phyloP scores from a whole-genome alignment of 2,329 filamentous ascomycete species.

The Pseudogymnoascus sp. region DNA sequence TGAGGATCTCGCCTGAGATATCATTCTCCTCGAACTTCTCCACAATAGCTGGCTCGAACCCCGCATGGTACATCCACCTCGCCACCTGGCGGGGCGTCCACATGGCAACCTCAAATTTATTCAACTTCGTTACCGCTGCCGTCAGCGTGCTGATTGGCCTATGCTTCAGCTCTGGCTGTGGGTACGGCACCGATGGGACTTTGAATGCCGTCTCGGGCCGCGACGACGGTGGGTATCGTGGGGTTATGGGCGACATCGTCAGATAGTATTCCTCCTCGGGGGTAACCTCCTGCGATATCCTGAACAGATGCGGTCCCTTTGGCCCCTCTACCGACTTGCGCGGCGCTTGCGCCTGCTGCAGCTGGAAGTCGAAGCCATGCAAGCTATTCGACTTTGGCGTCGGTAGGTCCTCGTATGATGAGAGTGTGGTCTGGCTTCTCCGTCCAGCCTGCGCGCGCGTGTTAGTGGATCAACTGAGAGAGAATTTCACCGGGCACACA shows the following conservation, averaged over 20 bases:
- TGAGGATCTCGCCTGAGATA: conserved; percentile 77
- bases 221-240: conserved; percentile 43
- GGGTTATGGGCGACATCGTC: conserved; percentile 65
- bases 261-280: conserved; percentile 40
- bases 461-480: conserved; percentile 13
- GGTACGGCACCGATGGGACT: conserved; percentile 15
- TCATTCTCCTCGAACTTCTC: conserved; percentile 87
- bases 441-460: conserved; percentile 49
- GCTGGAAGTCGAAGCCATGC: conserved; percentile 52
- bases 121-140: conserved; percentile 49
- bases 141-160: conserved; percentile 45
- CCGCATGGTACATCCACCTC: conserved; percentile 77
- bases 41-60: conserved; percentile 67
- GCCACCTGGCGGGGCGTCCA: conserved; percentile 74
- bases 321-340: conserved; percentile 67
- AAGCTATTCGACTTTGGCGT: conserved; percentile 51
- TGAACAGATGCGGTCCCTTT: conserved; percentile 78
- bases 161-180: conserved; percentile 22
- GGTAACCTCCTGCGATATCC: conserved; percentile 49
- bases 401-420: conserved; percentile 78
- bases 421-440: conserved; percentile 76
- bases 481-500: conserved; percentile 31
- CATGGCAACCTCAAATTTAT: conserved; percentile 48
- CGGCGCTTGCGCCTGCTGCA: conserved; percentile 35
- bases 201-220: conserved; percentile 22